A percentile compares a stretch with the other conserved stretches of the same genome.
Evolutionary conservation across 768 basidiomycete genomes (phyloP).

Genomic region (Hemileccinum impolitum): DNA sequence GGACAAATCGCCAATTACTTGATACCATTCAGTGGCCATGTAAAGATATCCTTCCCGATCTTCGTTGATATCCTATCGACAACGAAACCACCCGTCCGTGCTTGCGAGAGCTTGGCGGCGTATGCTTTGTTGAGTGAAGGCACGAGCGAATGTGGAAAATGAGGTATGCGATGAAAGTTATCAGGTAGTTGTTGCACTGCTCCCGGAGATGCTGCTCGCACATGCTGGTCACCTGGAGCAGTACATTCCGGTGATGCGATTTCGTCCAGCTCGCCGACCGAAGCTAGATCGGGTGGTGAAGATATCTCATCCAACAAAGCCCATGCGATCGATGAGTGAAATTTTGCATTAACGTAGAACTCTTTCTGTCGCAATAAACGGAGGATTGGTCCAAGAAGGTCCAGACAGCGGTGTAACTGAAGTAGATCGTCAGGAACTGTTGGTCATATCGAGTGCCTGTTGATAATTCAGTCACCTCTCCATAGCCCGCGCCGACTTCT

Average conservation of each 20-base stretch:
- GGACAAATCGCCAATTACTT: constrained; percentile 10
- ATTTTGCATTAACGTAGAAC: constrained; percentile 79
- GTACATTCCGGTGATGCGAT: background rate
- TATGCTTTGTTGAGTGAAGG: constrained; percentile 48
- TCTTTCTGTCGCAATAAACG: constrained; percentile 63
- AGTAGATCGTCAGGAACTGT: constrained; percentile 17
- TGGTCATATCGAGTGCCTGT: background rate
- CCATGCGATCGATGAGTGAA: constrained; percentile 91
- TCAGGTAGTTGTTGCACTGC: constrained; percentile 9
- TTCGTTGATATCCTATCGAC: constrained; percentile 55
- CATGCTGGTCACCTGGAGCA: constrained; percentile 5
- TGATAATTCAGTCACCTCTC: constrained; percentile 48
- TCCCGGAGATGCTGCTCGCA: constrained; percentile 1
- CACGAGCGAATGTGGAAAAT: constrained; percentile 49
- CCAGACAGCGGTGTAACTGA: constrained; percentile 58
- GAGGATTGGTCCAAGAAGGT: constrained; percentile 57
- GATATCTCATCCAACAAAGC: constrained; percentile 50
- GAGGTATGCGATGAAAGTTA: constrained; percentile 46
- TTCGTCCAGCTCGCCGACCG: constrained; percentile 5
- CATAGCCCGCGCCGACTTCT: constrained; percentile 82
- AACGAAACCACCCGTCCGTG: constrained; percentile 47
- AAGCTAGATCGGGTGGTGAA: constrained; percentile 2
- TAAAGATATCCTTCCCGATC: constrained; percentile 64
- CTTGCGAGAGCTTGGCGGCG: constrained; percentile 38
- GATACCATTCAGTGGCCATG: constrained; percentile 39